Percentiles rank a stretch among this genome's conserved stretches.
phyloP scores from a whole-genome alignment of 768 basidiomycete genomes.

The Tricholoma sp. region DNA sequence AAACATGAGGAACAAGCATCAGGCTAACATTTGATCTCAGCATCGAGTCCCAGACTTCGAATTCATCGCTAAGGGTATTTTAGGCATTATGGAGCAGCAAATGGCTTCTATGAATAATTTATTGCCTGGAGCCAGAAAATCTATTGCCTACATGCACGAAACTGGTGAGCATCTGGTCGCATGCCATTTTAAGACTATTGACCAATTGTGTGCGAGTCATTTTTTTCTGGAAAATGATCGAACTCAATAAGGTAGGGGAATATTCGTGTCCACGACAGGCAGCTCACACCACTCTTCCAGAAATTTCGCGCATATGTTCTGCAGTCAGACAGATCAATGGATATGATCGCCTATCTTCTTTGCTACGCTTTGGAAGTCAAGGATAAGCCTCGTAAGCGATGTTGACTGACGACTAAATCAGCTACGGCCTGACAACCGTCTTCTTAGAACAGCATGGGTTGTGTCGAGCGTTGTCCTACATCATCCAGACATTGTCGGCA shows the following conservation, averaged over 20 bases:
- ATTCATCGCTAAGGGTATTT: slow-evolving; percentile 74
- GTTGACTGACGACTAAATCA: slow-evolving; percentile 1
- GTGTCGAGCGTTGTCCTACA: slow-evolving; percentile 84
- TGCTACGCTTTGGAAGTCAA: slow-evolving; percentile 85
- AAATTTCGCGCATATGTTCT: slow-evolving; percentile 84
- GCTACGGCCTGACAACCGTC: background rate
- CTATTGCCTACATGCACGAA: slow-evolving; percentile 79
- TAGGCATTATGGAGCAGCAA: slow-evolving; percentile 67
- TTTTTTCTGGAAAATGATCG: slow-evolving; percentile 88
- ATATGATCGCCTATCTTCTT: slow-evolving; percentile 73
- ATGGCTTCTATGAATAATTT: slow-evolving; percentile 67
- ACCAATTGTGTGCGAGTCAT: slow-evolving; percentile 44
- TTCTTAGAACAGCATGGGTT: slow-evolving; percentile 81
- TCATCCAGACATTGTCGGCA: slow-evolving; percentile 86
- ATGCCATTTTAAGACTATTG: background rate
- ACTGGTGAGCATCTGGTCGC: slow-evolving; percentile 50
- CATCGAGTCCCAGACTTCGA: slow-evolving; percentile 88
- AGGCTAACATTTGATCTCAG: slow-evolving; percentile 31
- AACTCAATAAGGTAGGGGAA: slow-evolving; percentile 76
- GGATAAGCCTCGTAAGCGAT: slow-evolving; percentile 78
- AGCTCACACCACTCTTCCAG: slow-evolving; percentile 33
- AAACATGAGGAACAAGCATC: background rate
- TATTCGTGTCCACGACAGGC: background rate
- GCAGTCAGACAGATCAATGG: slow-evolving; percentile 74
- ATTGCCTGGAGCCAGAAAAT: slow-evolving; percentile 81